Conservation (phyloP, 2,329 filamentous ascomycete species). For the Xylaria arbuscula region DNA sequence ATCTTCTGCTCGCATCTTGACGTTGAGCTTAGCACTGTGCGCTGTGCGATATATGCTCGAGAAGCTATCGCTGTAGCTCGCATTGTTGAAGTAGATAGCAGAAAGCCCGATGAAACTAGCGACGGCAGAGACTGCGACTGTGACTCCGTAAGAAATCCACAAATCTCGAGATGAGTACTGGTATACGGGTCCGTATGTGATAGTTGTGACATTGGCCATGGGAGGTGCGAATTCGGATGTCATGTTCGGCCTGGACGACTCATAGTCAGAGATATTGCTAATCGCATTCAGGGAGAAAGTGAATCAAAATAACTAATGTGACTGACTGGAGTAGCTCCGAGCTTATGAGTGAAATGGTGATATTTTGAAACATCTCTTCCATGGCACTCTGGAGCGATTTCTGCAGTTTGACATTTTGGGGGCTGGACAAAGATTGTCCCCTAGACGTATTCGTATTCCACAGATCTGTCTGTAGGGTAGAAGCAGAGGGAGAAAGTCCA, state of each 20-base stretch:
- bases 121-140: background rate
- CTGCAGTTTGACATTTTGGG: background rate
- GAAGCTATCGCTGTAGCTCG: constrained; percentile 11
- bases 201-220: background rate
- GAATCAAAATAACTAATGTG: background rate
- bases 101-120: background rate
- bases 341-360: constrained; percentile 10
- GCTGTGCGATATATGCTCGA: constrained; percentile 9
- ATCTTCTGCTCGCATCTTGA: constrained; percentile 12
- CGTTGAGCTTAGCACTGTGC: background rate
- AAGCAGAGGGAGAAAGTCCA: background rate
- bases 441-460: background rate
- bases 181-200: background rate
- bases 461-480: background rate
- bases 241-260: background rate
- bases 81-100: background rate
- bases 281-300: background rate
- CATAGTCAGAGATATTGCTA: background rate
- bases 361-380: constrained; percentile 18
- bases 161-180: background rate
- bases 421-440: background rate
- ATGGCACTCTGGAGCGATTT: background rate
- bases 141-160: constrained; percentile 11
- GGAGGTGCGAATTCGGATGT: constrained; percentile 14
- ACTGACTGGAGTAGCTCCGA: constrained; percentile 10